A percentile compares a stretch with the other conserved stretches of the same genome.
Conservation (phyloP, 495 filamentous ascomycete genomes). For the Aspergillus cristatus region DNA sequence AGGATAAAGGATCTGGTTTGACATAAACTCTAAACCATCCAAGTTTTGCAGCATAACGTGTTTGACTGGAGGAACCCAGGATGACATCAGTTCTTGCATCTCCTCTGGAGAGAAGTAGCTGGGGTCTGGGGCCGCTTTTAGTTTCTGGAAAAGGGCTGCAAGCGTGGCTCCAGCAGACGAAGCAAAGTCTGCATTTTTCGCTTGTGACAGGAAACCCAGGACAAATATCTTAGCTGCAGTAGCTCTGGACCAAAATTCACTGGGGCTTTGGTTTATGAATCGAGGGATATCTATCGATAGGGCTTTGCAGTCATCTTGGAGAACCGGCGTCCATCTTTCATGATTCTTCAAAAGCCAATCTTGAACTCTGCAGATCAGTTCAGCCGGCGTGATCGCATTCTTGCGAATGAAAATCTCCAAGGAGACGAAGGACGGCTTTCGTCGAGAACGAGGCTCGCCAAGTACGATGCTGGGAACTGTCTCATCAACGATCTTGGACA, state of each 20-base stretch:
- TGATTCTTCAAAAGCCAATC: conserved; percentile 26
- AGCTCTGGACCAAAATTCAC: conserved; percentile 5
- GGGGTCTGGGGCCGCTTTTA: conserved; percentile 18
- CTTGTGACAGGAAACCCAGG: conserved; percentile 28
- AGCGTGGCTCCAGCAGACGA: conserved; percentile 57
- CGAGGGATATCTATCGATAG: conserved; percentile 15
- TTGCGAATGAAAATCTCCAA: conserved; percentile 35
- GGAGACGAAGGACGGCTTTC: conserved; percentile 33
- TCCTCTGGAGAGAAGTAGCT: conserved; percentile 9
- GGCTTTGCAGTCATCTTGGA: conserved; percentile 22
- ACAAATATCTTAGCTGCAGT: conserved; percentile 23
- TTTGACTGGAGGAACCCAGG: conserved; percentile 30
- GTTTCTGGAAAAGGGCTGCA: conserved; percentile 44
- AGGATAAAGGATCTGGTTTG: conserved; percentile 62
- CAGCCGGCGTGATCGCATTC: conserved; percentile 19
- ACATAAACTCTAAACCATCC: conserved; percentile 54
- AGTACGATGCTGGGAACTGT: conserved; percentile 30
- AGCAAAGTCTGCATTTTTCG: conserved; percentile 46
- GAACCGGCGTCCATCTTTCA: conserved; percentile 19
- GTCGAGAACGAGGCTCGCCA: conserved; percentile 29
- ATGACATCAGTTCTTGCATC: conserved; percentile 8
- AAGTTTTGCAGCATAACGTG: conserved; percentile 36
- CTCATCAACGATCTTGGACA: conserved; percentile 14
- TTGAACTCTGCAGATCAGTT: conserved; percentile 21
- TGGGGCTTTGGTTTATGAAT: conserved; percentile 6